Percentiles rank a stretch among this genome's conserved stretches.
Evolutionary conservation across 108 stramenopile species (phyloP).

Genomic region (Fragilaria crotonensis): DNA sequence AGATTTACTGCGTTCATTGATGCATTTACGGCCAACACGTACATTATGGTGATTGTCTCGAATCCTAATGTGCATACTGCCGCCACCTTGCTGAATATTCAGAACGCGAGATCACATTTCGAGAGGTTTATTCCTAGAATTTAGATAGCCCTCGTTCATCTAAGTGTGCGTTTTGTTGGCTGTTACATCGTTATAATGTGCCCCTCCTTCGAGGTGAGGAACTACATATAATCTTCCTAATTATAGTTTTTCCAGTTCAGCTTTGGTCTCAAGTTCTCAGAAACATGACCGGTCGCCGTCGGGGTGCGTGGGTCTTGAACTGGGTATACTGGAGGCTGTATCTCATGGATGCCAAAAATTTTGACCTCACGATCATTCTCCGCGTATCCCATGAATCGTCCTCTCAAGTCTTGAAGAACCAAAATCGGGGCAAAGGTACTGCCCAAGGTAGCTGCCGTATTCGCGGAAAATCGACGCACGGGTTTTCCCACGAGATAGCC

Average conservation of each 20-base stretch:
- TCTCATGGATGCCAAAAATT: conserved; percentile 27
- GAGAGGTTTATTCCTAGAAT: conserved; percentile 87
- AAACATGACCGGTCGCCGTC: conserved; percentile 15
- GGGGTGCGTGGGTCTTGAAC: conserved; percentile 25
- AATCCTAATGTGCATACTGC: conserved; percentile 78
- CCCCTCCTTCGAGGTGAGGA: not conserved
- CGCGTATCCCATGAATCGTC: conserved; percentile 59
- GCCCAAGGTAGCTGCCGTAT: conserved; percentile 63
- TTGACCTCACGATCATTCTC: conserved; percentile 74
- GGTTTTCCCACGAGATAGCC: conserved; percentile 79
- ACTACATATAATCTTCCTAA: no score
- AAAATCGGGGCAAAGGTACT: conserved; percentile 68
- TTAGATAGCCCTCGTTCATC: no score
- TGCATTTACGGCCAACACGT: conserved; percentile 93
- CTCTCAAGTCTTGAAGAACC: conserved; percentile 60
- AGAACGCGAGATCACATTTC: conserved; percentile 88
- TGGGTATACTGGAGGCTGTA: not conserved
- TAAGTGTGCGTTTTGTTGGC: no score
- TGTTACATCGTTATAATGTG: not conserved
- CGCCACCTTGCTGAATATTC: conserved; percentile 88
- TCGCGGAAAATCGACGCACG: conserved; percentile 60
- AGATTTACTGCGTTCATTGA: conserved; percentile 92
- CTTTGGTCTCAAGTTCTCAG: conserved; percentile 8
- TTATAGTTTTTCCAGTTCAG: conserved; percentile 38
- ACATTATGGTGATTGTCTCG: conserved; percentile 96